A percentile compares a stretch with the other conserved stretches of the same genome.
These are phyloP conservation scores for Aspergillus haitiensis DNA, from an alignment of 495 filamentous ascomycete genomes.

Conservation along the genomic window DNA sequence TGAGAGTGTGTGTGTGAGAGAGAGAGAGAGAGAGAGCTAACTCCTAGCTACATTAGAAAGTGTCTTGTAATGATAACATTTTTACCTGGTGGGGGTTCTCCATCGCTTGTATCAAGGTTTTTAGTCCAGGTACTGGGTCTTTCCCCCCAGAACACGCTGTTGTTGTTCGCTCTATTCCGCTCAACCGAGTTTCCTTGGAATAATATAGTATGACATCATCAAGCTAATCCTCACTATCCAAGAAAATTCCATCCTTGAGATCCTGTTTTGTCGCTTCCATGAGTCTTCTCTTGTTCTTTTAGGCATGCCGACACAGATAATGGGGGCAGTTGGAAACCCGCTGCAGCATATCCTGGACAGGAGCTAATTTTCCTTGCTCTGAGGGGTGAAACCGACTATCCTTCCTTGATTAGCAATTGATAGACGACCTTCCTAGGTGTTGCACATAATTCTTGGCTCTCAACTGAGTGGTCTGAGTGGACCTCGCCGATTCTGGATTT, in stretches of 20 bases:
- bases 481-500: slow-evolving; percentile 7
- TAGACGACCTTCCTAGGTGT: slow-evolving; percentile 2
- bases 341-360: slow-evolving; percentile 15
- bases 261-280: background rate
- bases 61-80: too few relatives aligned
- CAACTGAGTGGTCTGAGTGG: slow-evolving; percentile 4
- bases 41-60: too few relatives aligned
- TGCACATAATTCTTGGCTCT: slow-evolving; percentile 16
- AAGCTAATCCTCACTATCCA: background rate
- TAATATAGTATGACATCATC: slow-evolving; percentile 14
- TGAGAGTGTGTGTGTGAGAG: too few relatives aligned
- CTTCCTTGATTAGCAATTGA: slow-evolving; percentile 9
- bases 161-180: background rate
- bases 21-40: background rate
- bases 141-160: background rate
- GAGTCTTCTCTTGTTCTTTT: background rate
- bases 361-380: slow-evolving; percentile 6
- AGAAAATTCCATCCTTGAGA: background rate
- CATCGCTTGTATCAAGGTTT: slow-evolving; percentile 3
- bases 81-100: background rate
- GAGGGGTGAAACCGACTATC: background rate
- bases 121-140: background rate
- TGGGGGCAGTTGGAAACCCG: slow-evolving; percentile 6
- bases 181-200: slow-evolving; percentile 13
- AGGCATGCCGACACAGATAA: background rate